phyloP scores from a whole-genome alignment of 306 rosid genomes.

The Mucuna pruriens region DNA sequence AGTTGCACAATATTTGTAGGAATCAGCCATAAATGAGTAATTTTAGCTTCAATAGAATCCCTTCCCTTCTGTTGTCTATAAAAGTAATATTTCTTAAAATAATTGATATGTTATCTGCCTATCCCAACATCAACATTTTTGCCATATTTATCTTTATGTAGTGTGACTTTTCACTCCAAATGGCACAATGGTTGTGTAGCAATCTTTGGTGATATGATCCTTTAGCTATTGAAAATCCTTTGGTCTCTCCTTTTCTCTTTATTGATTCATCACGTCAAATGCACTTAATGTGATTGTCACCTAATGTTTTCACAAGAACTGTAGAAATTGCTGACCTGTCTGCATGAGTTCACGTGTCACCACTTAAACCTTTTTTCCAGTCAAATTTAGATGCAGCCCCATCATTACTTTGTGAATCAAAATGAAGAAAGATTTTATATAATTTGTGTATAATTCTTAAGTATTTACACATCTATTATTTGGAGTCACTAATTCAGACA shows the following conservation, averaged over 20 bases:
- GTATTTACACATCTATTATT: not conserved
- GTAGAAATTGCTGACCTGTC: not conserved
- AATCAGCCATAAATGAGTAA: not conserved
- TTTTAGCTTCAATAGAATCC: not conserved
- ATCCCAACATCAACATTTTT: not conserved
- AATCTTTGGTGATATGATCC: conserved; percentile 1
- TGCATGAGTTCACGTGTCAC: not conserved
- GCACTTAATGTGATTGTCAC: conserved; percentile 1
- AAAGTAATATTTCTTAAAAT: not conserved
- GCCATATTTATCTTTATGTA: not conserved
- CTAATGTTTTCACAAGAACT: not conserved
- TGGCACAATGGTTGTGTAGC: not conserved
- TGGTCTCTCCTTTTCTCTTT: not conserved
- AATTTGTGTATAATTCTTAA: not conserved
- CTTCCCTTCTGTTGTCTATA: not conserved
- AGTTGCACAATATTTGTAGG: not conserved
- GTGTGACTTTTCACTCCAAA: not conserved
- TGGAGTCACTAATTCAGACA: not conserved
- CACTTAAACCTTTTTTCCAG: not conserved
- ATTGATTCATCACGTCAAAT: not conserved
- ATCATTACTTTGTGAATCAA: not conserved
- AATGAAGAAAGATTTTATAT: not conserved
- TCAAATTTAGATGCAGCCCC: not conserved
- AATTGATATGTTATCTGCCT: not conserved
- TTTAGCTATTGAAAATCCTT: conserved; percentile 13